Evolutionary conservation across 1,139 yeast genomes (phyloP).

Genomic region (Candida sanyaensis): DNA sequence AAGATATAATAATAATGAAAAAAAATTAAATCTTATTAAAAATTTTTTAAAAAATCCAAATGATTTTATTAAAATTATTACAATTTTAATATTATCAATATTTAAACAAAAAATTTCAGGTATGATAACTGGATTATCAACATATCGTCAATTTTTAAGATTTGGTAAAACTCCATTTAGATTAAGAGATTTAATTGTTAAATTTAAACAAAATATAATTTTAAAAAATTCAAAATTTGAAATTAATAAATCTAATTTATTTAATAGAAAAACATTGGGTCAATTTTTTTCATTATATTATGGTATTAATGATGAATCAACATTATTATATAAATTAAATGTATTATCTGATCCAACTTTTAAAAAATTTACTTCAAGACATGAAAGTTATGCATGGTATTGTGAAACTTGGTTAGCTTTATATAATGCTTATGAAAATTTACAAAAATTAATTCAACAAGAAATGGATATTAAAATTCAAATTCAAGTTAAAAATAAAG

Average conservation of each 20-base stretch:
- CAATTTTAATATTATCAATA: slow-evolving; percentile 30
- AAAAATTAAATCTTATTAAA: slow-evolving; percentile 34
- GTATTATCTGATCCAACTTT: slow-evolving; percentile 43
- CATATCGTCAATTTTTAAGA: slow-evolving; percentile 68
- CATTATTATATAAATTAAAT: slow-evolving; percentile 54
- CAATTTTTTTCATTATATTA: slow-evolving; percentile 59
- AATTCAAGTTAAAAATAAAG: slow-evolving; percentile 42
- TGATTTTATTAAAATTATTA: slow-evolving; percentile 38
- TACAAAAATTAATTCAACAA: slow-evolving; percentile 40
- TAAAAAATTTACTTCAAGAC: slow-evolving; percentile 41
- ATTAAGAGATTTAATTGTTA: slow-evolving; percentile 29
- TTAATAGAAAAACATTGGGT: slow-evolving; percentile 44
- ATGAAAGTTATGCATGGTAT: slow-evolving; percentile 68
- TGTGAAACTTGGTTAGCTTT: slow-evolving; percentile 58
- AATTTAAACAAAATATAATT: slow-evolving; percentile 17
- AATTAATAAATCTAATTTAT: slow-evolving; percentile 29
- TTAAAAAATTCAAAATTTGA: slow-evolving; percentile 15
- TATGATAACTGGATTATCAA: slow-evolving; percentile 52
- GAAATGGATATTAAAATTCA: slow-evolving; percentile 44
- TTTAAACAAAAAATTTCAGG: slow-evolving; percentile 38
- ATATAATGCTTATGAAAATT: slow-evolving; percentile 45
- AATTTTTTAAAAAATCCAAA: slow-evolving; percentile 46
- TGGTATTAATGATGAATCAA: slow-evolving; percentile 62
- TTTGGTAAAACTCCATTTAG: slow-evolving; percentile 75
- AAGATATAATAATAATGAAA: slow-evolving; percentile 35